These are phyloP conservation scores for Aspergillus awamori DNA, from an alignment of 2,329 filamentous ascomycete genomes.

Conservation along the genomic window DNA sequence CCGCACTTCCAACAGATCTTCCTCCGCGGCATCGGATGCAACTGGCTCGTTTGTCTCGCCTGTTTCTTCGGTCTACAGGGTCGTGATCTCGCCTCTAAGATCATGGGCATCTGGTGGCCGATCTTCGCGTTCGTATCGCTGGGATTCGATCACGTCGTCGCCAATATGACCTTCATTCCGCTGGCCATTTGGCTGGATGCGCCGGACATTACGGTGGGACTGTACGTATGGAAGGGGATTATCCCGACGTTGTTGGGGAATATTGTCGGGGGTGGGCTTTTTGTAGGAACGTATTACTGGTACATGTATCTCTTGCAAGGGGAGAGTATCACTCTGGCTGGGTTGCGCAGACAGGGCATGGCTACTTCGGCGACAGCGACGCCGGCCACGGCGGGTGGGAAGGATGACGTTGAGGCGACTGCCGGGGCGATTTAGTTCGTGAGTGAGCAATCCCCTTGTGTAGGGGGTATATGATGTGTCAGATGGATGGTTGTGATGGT, in stretches of 20 bases:
- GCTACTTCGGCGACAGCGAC: background rate
- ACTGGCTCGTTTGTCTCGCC: constrained; percentile 62
- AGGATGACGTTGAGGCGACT: background rate
- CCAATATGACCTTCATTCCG: constrained; percentile 60
- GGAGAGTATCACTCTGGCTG: constrained; percentile 21
- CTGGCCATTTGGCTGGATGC: constrained; percentile 55
- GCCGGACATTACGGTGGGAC: constrained; percentile 48
- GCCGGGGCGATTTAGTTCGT: background rate
- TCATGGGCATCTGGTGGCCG: constrained; percentile 60
- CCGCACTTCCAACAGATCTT: constrained; percentile 58
- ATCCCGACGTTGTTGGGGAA: constrained; percentile 59
- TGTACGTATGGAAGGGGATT: constrained; percentile 63
- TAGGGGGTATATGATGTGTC: background rate
- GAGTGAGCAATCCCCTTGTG: too few species aligned
- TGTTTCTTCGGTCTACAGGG: constrained; percentile 51
- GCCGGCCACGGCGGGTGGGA: background rate
- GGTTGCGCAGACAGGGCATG: constrained; percentile 9
- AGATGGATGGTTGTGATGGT: too few species aligned
- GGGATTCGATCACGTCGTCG: constrained; percentile 60
- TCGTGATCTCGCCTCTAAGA: constrained; percentile 56
- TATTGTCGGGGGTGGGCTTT: constrained; percentile 56
- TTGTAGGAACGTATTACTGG: constrained; percentile 53
- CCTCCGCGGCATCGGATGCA: constrained; percentile 58
- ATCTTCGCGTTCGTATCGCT: constrained; percentile 59
- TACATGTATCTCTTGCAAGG: constrained; percentile 47